Base-by-base conservation (phyloP, 345 rosid species). In the Firmiana major region DNA sequence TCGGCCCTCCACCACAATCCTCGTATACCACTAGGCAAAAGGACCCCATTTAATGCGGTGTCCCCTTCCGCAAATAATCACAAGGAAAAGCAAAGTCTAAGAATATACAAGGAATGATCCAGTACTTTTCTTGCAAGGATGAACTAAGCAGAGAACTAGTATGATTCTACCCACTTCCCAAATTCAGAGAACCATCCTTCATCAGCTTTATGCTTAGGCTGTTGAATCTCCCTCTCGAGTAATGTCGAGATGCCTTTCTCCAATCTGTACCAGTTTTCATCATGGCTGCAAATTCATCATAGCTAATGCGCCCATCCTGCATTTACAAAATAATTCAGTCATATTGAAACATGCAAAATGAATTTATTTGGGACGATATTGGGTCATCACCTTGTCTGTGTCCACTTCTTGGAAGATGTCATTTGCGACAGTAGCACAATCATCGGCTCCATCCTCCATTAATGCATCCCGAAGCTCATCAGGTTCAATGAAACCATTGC, bases 231-330 rank as follows among this genome's bases (percentile, higher is more conserved):
- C 99, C 99, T 84, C 99, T 91, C 0, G 99, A 97, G 86, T 97
- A 97, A 85, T 97, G 98, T 17, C 99, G 97, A 10, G 99, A 97
- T n/a, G 99, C 99, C 85, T 97, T 97, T 83, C 99, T 92, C 99
- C 99, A 97, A 82, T 97, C 99, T 0, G 99, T 97, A 77, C 98
- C 99, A 1, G 99, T 94, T 84, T 89, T 97, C 99, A 97, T 97
- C 99, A 97, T 97, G 6, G 98, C 99, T n/a, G 84, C 92, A 67
- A 97, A 97, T 89, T 97, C 99, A 62, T 94, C 98, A 36, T 90
- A 97, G 91, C 99, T 97, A 68, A 97, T 97, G 77, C 80, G 85
- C 17, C 99, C 99, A 68, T 97, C 99, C 99, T 97, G 86, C 74
- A 81, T 53, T 55, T 58, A 51, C n/a, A 46, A 22, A 12, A 74